Evolutionary conservation across 1,139 yeast species (phyloP).

Genomic region (Kodamaea anthophila): DNA sequence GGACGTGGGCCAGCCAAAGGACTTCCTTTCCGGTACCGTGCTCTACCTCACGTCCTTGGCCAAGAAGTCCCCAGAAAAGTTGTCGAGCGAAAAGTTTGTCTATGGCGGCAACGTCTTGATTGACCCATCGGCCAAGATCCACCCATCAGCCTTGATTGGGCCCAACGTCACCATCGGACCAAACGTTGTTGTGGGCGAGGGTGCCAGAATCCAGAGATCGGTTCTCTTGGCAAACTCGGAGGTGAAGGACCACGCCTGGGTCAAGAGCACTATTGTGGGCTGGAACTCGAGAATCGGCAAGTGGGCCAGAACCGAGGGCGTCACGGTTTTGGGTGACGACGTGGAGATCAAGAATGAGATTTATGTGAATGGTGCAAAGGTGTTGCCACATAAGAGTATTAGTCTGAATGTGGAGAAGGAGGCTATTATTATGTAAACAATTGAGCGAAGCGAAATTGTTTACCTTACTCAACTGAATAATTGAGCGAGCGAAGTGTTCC

Average conservation of each 20-base stretch:
- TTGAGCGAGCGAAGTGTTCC: no score
- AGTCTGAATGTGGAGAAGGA: constrained; percentile 95
- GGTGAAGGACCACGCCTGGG: constrained; percentile 97
- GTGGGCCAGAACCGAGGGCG: constrained; percentile 99
- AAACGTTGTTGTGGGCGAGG: constrained; percentile 91
- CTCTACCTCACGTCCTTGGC: constrained; percentile 83
- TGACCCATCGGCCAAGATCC: constrained; percentile 92
- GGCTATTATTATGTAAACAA: constrained; percentile 83
- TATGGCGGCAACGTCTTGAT: constrained; percentile 92
- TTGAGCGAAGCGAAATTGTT: background rate
- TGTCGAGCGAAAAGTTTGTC: constrained; percentile 64
- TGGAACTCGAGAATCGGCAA: constrained; percentile 98
- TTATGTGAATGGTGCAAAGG: constrained; percentile 98
- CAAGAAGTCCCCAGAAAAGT: constrained; percentile 68
- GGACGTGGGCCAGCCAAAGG: constrained; percentile 99
- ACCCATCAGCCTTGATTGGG: constrained; percentile 92
- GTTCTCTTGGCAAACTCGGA: constrained; percentile 87
- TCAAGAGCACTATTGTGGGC: constrained; percentile 95
- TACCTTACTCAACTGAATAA: no score
- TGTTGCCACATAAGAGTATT: constrained; percentile 96
- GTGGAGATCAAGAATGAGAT: constrained; percentile 97
- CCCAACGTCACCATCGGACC: constrained; percentile 99
- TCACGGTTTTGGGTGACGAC: constrained; percentile 97
- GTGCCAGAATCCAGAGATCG: constrained; percentile 96
- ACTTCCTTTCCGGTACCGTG: constrained; percentile 94